Evolutionary conservation across 202 grass and related monocot species (phyloP).

Genomic region (Dendrocalamus latiflorus): DNA sequence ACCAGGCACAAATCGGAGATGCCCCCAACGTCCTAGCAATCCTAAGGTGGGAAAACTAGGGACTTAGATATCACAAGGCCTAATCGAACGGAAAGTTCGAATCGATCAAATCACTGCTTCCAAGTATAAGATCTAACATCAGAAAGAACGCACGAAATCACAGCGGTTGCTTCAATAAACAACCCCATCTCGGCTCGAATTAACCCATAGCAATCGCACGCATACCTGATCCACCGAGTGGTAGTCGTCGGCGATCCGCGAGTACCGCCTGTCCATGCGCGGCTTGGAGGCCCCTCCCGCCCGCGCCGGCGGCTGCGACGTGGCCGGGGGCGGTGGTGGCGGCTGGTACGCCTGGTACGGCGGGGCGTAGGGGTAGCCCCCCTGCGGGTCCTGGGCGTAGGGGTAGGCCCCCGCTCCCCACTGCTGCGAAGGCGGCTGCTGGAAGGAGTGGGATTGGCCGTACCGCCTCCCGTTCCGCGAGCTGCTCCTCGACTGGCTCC

Average conservation of each 20-base stretch:
- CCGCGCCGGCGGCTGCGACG: not conserved
- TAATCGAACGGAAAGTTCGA: not conserved
- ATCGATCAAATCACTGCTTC: not conserved
- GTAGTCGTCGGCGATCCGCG: slow-evolving; percentile 74
- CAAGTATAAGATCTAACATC: not conserved
- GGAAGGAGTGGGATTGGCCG: slow-evolving; percentile 12
- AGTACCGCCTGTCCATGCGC: slow-evolving; percentile 62
- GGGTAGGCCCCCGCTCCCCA: slow-evolving; percentile 7
- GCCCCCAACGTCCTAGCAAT: not conserved
- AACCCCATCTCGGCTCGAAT: not conserved
- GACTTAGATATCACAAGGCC: not conserved
- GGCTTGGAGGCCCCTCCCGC: slow-evolving; percentile 19
- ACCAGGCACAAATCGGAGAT: not conserved
- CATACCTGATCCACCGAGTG: slow-evolving; percentile 60
- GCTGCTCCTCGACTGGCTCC: slow-evolving; percentile 29
- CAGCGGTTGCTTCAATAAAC: not conserved
- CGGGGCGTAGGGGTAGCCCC: slow-evolving; percentile 22
- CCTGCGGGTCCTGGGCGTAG: slow-evolving; percentile 18
- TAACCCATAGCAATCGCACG: not conserved
- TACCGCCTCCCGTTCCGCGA: slow-evolving; percentile 30
- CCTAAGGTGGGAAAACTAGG: not conserved
- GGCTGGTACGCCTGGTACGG: slow-evolving; percentile 39
- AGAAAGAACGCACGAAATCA: not conserved
- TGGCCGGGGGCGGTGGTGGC: not conserved
- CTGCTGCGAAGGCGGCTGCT: not conserved